Evolutionary conservation across 2,329 filamentous ascomycete species (phyloP), one percentile per base, ranked within the genome.

Genomic region (Calonectria montana): DNA sequence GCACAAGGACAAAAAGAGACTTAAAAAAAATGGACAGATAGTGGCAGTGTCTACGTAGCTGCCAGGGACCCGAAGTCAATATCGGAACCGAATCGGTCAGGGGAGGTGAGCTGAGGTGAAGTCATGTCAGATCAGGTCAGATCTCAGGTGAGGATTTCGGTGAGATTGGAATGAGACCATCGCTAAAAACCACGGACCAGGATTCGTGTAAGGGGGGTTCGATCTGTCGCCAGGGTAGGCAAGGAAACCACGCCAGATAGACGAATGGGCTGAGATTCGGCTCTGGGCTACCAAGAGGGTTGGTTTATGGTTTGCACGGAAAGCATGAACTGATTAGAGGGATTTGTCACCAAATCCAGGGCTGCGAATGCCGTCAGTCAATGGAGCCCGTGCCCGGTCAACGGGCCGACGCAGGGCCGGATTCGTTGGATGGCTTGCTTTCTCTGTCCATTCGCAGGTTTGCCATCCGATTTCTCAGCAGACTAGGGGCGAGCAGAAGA

Each of bases 101-200:
- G 55, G 70, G 66, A 73, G 77, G 70, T 73, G 70, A 77, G 72
- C 37, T 65, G 69, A 76, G 67, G 63, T 67, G 64, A 73, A 53
- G 75, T 77, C 70, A 73, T 59, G 61, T 72, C 73, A 72, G 76
- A 61, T 73, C 70, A 77, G 74, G 65, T 63, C 57, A 77, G 73
- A 75, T 73, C 73, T 75, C 76, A 75, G 76, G 75, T 75, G 76
- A 78, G 73, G 66, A 75, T 77, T 74, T 77, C 75, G 75, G 75
- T 77, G 76, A 78, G 76, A 75, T 75, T 70, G 59, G 35, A 69
- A 77, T 77, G 69, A 78, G 75, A 64, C 76, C 76, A 76, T 74
- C 25, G 59, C 39, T 59, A 64, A 59, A 57, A 47, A 70, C 66
- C 47, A 61, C 43, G 53, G 53, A 43, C 62, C 21, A 18, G 39